A percentile compares a stretch with the other conserved stretches of the same genome.
phyloP scores from a whole-genome alignment of 495 filamentous ascomycete species.

The Penicillium cosmopolitanum region DNA sequence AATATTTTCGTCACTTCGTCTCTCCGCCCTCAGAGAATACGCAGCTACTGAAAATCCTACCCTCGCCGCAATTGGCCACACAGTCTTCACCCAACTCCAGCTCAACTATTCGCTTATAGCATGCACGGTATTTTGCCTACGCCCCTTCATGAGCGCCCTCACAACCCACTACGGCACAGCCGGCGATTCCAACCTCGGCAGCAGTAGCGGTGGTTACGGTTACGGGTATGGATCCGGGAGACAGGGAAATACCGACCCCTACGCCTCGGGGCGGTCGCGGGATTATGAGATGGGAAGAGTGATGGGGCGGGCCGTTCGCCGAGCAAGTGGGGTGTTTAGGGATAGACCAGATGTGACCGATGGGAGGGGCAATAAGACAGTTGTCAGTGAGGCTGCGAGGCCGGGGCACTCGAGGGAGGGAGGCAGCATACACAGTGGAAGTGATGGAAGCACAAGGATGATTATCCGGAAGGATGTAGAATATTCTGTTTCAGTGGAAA shows the following conservation, averaged over 20 bases:
- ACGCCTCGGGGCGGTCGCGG: not conserved
- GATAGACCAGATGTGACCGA: not conserved
- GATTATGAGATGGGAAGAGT: not conserved
- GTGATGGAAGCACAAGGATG: not conserved
- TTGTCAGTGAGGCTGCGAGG: not conserved
- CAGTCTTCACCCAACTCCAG: slow-evolving; percentile 38
- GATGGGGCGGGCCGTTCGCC: not conserved
- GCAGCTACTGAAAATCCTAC: slow-evolving; percentile 23
- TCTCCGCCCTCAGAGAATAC: not conserved
- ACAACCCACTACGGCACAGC: not conserved
- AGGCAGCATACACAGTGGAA: not conserved
- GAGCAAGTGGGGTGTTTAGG: not conserved
- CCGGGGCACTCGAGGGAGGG: not conserved
- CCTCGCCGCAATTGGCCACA: slow-evolving; percentile 30
- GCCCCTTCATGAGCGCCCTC: slow-evolving; percentile 4
- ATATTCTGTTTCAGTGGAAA: not conserved
- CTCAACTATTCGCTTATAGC: slow-evolving; percentile 36
- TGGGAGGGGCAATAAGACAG: not conserved
- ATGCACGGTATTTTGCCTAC: slow-evolving; percentile 12
- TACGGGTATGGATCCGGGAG: not conserved
- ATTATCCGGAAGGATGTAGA: not conserved
- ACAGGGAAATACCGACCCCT: not conserved
- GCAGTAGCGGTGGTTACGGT: not conserved
- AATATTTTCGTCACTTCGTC: not conserved
- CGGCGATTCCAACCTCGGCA: not conserved